Conservation (phyloP, 129 eudicot genomes). For the Lactuca sativa region DNA sequence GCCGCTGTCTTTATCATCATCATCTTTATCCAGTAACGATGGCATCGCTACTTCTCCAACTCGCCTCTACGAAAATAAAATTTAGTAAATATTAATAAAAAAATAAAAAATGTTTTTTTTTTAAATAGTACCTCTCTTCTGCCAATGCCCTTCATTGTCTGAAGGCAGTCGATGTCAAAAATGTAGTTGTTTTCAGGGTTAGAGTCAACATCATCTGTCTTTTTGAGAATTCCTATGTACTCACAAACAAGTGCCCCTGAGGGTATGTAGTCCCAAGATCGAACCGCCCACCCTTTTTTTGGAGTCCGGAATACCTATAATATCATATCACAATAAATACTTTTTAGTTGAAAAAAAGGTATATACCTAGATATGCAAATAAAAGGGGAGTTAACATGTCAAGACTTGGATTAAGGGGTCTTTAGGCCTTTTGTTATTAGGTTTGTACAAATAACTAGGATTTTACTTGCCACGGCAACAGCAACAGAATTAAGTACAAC, state of each 20-base stretch:
- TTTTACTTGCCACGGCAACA: no score
- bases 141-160: constrained; percentile 89
- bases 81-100: neutral
- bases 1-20: constrained; percentile 47
- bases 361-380: no score
- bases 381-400: no score
- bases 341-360: no score
- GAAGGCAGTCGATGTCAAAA: constrained; percentile 89
- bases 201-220: constrained; percentile 63
- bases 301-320: constrained; percentile 80
- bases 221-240: constrained; percentile 72
- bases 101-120: neutral
- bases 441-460: no score
- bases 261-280: constrained; percentile 93
- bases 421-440: no score
- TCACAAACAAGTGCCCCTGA: constrained; percentile 92
- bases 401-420: no score
- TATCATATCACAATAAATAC: neutral
- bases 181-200: constrained; percentile 69
- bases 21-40: constrained; percentile 34
- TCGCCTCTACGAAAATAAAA: constrained; percentile 48
- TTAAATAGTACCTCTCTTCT: constrained; percentile 64
- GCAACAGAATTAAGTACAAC: no score
- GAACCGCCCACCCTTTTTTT: constrained; percentile 90
- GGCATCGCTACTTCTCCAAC: constrained; percentile 62